phyloP scores from a whole-genome alignment of 2,329 filamentous ascomycete genomes.

The Aspergillus ustus region DNA sequence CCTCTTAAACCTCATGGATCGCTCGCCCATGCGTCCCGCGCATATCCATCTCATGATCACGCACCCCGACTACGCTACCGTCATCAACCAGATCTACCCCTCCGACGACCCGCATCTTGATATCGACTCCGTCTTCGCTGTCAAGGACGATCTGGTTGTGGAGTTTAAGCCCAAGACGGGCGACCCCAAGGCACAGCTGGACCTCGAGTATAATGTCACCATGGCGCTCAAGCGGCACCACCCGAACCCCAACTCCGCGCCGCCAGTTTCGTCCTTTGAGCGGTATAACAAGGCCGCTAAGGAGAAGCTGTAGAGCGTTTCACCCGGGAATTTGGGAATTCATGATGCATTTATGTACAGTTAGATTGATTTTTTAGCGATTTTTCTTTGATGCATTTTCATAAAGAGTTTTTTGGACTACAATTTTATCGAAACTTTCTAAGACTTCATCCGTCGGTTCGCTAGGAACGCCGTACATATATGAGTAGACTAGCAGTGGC shows the following conservation, averaged over 20 bases:
- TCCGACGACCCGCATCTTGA: constrained; percentile 61
- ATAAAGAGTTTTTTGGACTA: not conserved
- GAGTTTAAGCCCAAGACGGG: constrained; percentile 59
- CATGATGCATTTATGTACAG: not conserved
- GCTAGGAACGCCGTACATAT: no score
- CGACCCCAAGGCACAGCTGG: constrained; percentile 59
- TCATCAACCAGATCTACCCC: constrained; percentile 64
- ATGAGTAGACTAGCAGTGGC: no score
- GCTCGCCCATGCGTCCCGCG: constrained; percentile 65
- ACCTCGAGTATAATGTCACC: constrained; percentile 66
- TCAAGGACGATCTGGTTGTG: constrained; percentile 64
- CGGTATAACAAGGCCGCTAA: constrained; percentile 33
- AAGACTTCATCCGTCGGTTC: no score
- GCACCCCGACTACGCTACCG: constrained; percentile 59
- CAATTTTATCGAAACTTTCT: not conserved
- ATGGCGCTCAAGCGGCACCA: constrained; percentile 54
- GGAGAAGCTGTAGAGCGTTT: constrained; percentile 20
- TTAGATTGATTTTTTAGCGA: not conserved
- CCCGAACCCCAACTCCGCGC: constrained; percentile 45
- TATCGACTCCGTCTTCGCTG: constrained; percentile 65
- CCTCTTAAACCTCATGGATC: constrained; percentile 59
- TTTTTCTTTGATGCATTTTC: not conserved
- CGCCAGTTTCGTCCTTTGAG: constrained; percentile 45
- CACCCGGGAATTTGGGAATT: not conserved
- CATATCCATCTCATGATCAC: constrained; percentile 65